These are phyloP conservation scores for Suillus tomentosus DNA, from an alignment of 768 basidiomycete genomes.

Conservation along the genomic window DNA sequence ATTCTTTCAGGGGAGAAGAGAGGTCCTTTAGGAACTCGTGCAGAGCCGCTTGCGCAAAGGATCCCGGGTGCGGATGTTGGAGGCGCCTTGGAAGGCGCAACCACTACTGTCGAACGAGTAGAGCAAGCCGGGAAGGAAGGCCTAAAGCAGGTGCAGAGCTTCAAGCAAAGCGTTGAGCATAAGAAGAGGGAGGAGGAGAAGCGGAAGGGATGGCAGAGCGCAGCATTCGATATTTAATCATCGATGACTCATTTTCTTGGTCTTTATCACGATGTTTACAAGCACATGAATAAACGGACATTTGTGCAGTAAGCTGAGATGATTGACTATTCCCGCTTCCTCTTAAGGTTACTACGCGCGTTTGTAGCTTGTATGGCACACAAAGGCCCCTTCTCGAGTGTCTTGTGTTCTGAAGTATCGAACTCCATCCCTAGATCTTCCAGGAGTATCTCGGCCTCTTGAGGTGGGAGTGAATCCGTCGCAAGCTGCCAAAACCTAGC, in stretches of 20 bases:
- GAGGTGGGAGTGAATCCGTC: constrained; percentile 66
- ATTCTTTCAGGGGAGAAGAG: constrained; percentile 67
- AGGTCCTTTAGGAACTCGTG: constrained; percentile 61
- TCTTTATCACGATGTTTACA: not conserved
- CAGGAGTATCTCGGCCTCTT: constrained; percentile 61
- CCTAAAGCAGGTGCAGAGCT: constrained; percentile 39
- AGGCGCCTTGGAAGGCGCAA: constrained; percentile 12
- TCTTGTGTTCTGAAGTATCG: constrained; percentile 71
- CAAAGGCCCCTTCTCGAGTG: constrained; percentile 64
- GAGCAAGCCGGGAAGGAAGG: constrained; percentile 37
- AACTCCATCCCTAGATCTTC: constrained; percentile 83
- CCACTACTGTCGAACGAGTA: constrained; percentile 36
- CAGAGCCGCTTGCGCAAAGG: constrained; percentile 36
- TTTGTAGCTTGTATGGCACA: constrained; percentile 40
- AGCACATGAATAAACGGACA: not conserved
- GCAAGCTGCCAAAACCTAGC: constrained; percentile 74
- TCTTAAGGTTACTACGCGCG: constrained; percentile 44
- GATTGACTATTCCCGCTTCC: constrained; percentile 44
- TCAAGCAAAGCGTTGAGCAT: constrained; percentile 44
- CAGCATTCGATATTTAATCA: constrained; percentile 42
- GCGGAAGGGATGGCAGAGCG: constrained; percentile 49
- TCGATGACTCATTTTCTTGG: too few species aligned
- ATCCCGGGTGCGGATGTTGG: not conserved
- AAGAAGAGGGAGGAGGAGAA: constrained; percentile 43
- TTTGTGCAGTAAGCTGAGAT: not conserved